Evolutionary conservation across 768 basidiomycete species (phyloP).

Genomic region (Macrolepiota dolichaula): DNA sequence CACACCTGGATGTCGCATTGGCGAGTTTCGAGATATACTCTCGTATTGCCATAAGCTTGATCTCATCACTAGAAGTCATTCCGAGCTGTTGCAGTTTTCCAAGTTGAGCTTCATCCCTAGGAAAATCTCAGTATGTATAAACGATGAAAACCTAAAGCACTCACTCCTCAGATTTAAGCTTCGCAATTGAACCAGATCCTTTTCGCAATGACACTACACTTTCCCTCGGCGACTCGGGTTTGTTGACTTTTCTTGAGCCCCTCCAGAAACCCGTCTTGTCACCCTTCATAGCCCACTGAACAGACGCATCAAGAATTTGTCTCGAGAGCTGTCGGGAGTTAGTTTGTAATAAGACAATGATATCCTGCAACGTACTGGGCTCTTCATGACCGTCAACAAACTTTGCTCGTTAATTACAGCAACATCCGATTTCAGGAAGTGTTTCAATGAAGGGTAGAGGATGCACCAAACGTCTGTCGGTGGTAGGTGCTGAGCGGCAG

Average conservation of each 20-base stretch:
- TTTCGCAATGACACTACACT: constrained; percentile 67
- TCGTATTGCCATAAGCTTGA: constrained; percentile 81
- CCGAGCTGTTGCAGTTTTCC: constrained; percentile 83
- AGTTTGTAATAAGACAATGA: not conserved
- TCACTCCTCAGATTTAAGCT: constrained; percentile 75
- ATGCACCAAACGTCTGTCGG: constrained; percentile 96
- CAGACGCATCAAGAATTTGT: constrained; percentile 79
- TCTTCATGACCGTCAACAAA: constrained; percentile 72
- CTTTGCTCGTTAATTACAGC: constrained; percentile 68
- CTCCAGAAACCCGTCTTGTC: constrained; percentile 83
- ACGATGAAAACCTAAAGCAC: constrained; percentile 16
- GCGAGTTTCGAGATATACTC: constrained; percentile 88
- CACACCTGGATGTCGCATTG: constrained; percentile 71
- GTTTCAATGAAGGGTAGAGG: constrained; percentile 85
- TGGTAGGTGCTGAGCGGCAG: constrained; percentile 79
- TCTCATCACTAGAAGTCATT: constrained; percentile 79
- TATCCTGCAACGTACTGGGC: constrained; percentile 54
- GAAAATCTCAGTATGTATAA: constrained; percentile 3
- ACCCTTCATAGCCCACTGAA: constrained; percentile 85
- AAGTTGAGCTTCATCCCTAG: constrained; percentile 75
- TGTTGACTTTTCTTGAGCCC: constrained; percentile 43
- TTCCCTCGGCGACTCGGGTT: constrained; percentile 67
- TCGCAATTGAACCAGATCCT: constrained; percentile 37
- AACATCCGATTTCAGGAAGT: constrained; percentile 84
- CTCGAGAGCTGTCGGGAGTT: constrained; percentile 43